Evolutionary conservation across 768 basidiomycete genomes (phyloP).

Genomic region (Termitomyces sp.): DNA sequence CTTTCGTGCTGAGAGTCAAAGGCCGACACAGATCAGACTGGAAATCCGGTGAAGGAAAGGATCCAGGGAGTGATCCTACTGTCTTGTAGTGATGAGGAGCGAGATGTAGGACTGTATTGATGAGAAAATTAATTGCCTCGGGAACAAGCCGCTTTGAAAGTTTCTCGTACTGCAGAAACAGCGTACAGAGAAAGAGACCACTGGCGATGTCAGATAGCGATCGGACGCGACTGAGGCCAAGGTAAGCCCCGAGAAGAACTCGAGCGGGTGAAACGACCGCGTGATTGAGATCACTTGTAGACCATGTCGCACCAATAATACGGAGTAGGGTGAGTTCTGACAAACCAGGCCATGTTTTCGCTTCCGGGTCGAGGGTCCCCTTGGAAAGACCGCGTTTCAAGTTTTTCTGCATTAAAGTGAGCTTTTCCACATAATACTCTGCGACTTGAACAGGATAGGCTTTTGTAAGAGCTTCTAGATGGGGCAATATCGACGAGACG

Average conservation of each 20-base stretch:
- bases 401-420: constrained; percentile 91
- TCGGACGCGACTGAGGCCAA: constrained; percentile 78
- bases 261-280: constrained; percentile 82
- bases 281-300: constrained; percentile 92
- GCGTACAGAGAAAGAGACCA: constrained; percentile 84
- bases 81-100: constrained; percentile 54
- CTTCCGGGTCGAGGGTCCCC: constrained; percentile 50
- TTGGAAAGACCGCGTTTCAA: constrained; percentile 74
- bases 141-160: constrained; percentile 85
- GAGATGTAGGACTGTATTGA: constrained; percentile 66
- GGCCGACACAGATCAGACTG: constrained; percentile 36
- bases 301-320: constrained; percentile 79
- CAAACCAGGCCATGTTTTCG: constrained; percentile 86
- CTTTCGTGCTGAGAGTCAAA: constrained; percentile 34
- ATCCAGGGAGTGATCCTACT: constrained; percentile 50
- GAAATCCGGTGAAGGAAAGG: constrained; percentile 71
- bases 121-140: constrained; percentile 80
- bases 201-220: constrained; percentile 69
- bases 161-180: constrained; percentile 80
- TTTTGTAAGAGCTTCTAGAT: constrained; percentile 71
- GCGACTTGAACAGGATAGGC: constrained; percentile 80
- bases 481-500: constrained; percentile 65
- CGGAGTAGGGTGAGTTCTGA: constrained; percentile 80
- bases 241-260: constrained; percentile 86
- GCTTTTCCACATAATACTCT: constrained; percentile 72